Evolutionary conservation across 371 early-diverging fungal genomes (phyloP).

Genomic region (Mucor ambiguus): DNA sequence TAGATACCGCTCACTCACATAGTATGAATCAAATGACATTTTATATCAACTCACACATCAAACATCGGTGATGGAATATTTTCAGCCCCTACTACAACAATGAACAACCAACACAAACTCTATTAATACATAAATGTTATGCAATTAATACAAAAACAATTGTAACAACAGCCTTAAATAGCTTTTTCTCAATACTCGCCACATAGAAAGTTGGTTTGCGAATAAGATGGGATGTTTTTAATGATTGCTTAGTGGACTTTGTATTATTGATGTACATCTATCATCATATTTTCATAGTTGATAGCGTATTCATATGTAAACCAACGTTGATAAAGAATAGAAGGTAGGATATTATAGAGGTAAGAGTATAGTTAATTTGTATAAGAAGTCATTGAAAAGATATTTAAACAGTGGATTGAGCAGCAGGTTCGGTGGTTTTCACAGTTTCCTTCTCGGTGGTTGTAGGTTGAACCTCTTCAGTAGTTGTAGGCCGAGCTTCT

Average conservation of each 20-base stretch:
- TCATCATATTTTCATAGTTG: not conserved
- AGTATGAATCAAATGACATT: not conserved
- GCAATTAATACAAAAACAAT: not conserved
- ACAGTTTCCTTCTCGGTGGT: no score
- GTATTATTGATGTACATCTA: not conserved
- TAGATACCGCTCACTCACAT: not conserved
- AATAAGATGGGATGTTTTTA: not conserved
- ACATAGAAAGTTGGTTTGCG: not conserved
- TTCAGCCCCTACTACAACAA: not conserved
- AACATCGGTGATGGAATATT: not conserved
- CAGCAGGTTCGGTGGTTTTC: not conserved
- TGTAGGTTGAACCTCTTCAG: no score
- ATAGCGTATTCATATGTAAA: not conserved
- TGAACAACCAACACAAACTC: not conserved
- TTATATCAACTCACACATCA: not conserved
- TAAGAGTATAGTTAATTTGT: not conserved
- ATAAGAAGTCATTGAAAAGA: not conserved
- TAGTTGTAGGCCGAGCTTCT: not conserved
- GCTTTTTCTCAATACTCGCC: not conserved
- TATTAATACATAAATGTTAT: not conserved
- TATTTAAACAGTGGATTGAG: not conserved
- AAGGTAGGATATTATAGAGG: not conserved
- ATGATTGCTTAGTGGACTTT: not conserved
- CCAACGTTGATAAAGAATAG: not conserved
- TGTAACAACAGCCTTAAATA: not conserved